phyloP scores from a whole-genome alignment of 805 yeast species.

The Hanseniaspora meyeri region DNA sequence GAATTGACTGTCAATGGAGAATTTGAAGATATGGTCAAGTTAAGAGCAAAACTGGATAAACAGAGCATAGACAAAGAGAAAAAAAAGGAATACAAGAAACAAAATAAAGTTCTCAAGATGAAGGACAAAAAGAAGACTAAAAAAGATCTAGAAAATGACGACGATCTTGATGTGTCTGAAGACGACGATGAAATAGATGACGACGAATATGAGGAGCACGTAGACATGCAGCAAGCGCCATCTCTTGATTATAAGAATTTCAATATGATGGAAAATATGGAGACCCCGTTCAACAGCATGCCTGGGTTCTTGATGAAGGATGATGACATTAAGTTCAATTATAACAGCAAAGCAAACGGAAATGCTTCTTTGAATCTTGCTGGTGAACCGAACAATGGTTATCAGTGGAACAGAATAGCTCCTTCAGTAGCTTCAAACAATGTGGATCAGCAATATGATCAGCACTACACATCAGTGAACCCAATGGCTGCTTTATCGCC shows the following conservation, averaged over 20 bases:
- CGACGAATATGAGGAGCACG: not conserved
- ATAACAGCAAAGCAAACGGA: conserved; percentile 16
- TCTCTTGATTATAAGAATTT: not conserved
- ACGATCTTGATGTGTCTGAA: not conserved
- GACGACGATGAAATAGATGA: not conserved
- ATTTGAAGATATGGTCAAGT: conserved; percentile 10
- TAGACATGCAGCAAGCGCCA: not conserved
- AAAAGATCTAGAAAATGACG: not conserved
- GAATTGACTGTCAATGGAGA: conserved; percentile 2
- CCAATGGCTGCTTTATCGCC: not conserved
- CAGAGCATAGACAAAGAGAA: conserved; percentile 19
- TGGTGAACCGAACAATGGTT: not conserved
- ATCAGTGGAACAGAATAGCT: not conserved
- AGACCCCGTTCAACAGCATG: not conserved
- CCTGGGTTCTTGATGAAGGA: not conserved
- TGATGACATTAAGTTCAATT: not conserved
- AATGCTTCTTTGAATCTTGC: not conserved
- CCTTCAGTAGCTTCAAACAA: conserved; percentile 4
- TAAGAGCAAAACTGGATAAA: not conserved
- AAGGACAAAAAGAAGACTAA: conserved; percentile 7
- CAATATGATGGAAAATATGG: not conserved
- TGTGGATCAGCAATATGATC: conserved; percentile 2
- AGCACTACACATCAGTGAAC: not conserved
- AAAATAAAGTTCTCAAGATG: not conserved
- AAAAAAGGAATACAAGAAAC: conserved; percentile 16